A percentile compares a stretch with the other conserved stretches of the same genome.
phyloP scores from a whole-genome alignment of 2,329 filamentous ascomycete species.

The Penicillium brevicompactum region DNA sequence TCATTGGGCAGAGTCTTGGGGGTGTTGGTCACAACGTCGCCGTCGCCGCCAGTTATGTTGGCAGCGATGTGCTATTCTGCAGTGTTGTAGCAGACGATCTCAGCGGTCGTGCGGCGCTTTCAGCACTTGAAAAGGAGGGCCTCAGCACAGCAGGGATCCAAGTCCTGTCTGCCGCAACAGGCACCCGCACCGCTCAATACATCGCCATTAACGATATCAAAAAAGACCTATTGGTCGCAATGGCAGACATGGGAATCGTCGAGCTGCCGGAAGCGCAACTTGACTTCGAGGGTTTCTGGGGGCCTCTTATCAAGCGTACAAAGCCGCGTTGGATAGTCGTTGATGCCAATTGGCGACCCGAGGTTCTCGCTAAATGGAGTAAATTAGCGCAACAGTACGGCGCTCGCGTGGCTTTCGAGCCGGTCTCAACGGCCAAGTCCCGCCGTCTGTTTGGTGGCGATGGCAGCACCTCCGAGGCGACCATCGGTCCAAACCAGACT shows the following conservation, averaged over 20 bases:
- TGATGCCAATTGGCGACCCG: slow-evolving; percentile 81
- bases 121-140: slow-evolving; percentile 60
- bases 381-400: slow-evolving; percentile 58
- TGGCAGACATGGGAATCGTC: slow-evolving; percentile 93
- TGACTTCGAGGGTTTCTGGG: slow-evolving; percentile 60
- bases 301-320: slow-evolving; percentile 57
- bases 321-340: slow-evolving; percentile 77
- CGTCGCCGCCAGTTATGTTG: slow-evolving; percentile 73
- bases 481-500: slow-evolving; percentile 40
- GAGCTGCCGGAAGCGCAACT: slow-evolving; percentile 46
- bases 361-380: slow-evolving; percentile 69
- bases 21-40: slow-evolving; percentile 94
- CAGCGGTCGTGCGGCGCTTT: slow-evolving; percentile 72
- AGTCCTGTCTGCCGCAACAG: slow-evolving; percentile 53
- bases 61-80: slow-evolving; percentile 69
- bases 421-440: slow-evolving; percentile 82
- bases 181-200: slow-evolving; percentile 81
- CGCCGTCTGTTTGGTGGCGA: slow-evolving; percentile 61
- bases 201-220: slow-evolving; percentile 82
- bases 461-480: slow-evolving; percentile 20
- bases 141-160: slow-evolving; percentile 69
- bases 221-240: slow-evolving; percentile 84
- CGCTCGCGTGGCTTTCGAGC: slow-evolving; percentile 76
- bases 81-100: slow-evolving; percentile 80
- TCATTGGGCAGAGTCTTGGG: slow-evolving; percentile 79